Evolutionary conservation across 139 green algal genomes (phyloP).

Genomic region (Tetradesmus obliquus): DNA sequence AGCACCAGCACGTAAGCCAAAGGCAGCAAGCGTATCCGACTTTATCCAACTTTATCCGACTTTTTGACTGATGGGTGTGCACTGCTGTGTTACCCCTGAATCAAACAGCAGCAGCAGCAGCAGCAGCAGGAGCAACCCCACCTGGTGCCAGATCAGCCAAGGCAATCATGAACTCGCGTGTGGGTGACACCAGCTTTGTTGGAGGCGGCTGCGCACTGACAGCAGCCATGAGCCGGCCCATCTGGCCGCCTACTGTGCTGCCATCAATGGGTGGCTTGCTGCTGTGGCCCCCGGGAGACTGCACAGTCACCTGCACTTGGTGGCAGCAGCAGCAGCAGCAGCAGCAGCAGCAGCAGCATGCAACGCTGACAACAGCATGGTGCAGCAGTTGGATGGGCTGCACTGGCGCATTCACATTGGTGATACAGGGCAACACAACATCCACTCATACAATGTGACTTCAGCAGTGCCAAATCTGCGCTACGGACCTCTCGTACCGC

Average conservation of each 20-base stretch:
- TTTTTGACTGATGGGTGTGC: too few species aligned
- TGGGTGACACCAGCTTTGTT: constrained; percentile 58
- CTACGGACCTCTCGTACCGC: too few species aligned
- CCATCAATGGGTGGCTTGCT: constrained; percentile 71
- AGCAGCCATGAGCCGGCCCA: constrained; percentile 36
- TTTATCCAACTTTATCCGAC: background rate
- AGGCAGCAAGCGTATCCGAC: too few species aligned
- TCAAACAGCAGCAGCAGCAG: background rate
- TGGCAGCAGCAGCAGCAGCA: background rate
- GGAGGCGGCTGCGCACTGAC: constrained; percentile 16
- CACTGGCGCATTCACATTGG: too few species aligned
- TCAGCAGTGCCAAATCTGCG: too few species aligned
- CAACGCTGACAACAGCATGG: too few species aligned
- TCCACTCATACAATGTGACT: too few species aligned
- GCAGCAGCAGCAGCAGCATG: too few species aligned
- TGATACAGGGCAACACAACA: too few species aligned
- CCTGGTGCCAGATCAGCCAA: constrained; percentile 53
- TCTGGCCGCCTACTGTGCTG: constrained; percentile 42
- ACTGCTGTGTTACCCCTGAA: too few species aligned
- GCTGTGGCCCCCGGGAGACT: constrained; percentile 68
- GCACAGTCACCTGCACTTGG: constrained; percentile 29
- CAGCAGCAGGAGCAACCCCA: background rate
- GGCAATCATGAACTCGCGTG: constrained; percentile 64
- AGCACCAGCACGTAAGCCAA: background rate
- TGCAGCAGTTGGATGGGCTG: too few species aligned